Evolutionary conservation across 2,329 filamentous ascomycete species (phyloP).

Genomic region (Verticillium zaregamsianum): DNA sequence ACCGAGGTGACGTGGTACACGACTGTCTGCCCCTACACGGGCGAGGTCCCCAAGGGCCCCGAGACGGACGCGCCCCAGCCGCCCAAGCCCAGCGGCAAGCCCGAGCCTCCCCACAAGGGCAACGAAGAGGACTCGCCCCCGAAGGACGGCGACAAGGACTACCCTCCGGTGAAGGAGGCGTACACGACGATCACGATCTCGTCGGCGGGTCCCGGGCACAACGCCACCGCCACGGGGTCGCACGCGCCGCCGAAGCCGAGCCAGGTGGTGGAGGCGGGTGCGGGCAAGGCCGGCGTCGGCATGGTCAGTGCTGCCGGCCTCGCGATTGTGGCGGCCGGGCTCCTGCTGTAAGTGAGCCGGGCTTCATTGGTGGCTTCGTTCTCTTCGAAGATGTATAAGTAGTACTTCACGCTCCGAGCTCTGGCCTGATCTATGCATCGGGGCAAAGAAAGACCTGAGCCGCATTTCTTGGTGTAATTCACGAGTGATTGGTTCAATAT

Average conservation of each 20-base stretch:
- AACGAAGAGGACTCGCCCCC: constrained; percentile 9
- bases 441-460: not conserved
- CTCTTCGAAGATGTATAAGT: not conserved
- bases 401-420: not conserved
- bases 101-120: not conserved
- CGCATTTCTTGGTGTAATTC: too few species aligned
- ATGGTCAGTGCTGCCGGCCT: constrained; percentile 7
- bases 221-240: not conserved
- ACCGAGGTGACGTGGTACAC: constrained; percentile 35
- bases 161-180: not conserved
- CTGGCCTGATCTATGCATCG: too few species aligned
- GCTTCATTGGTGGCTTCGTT: not conserved
- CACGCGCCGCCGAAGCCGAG: constrained; percentile 3
- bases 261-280: constrained; percentile 10
- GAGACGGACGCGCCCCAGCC: not conserved
- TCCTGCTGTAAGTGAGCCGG: not conserved
- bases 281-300: constrained; percentile 8
- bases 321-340: constrained; percentile 14
- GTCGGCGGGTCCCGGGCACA: not conserved
- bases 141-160: not conserved
- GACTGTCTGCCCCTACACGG: constrained; percentile 27
- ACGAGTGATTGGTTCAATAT: too few species aligned
- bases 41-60: not conserved
- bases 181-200: constrained; percentile 23
- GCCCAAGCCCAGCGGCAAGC: constrained; percentile 1